Base-by-base conservation (phyloP, 192 early-diverging fungal genomes). In the Dimargaris cristalligena region DNA sequence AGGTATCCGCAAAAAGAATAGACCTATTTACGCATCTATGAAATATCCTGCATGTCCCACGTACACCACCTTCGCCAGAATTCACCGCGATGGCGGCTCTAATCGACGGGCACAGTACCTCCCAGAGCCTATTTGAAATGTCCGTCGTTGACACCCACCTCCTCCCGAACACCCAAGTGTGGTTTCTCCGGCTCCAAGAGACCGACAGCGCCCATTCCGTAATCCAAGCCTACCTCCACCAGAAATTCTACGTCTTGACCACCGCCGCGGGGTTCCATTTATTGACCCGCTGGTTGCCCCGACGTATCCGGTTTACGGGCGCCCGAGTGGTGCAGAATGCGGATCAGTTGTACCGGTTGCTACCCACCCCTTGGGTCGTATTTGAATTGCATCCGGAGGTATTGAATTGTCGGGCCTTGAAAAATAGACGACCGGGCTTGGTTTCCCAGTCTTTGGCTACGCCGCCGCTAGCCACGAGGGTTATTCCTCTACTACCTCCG, bases 141-240 rank as follows among this genome's bases (percentile, higher is more conserved):
- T 14, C 30, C 2, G 35, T 57, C 13, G n/a, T 25, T 4, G n/a
- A n/a, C 20, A n/a, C 35, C 6, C 4, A 34, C 23, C n/a, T 25
- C 34, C 35, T 57, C 6, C 33, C 30, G 34, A 16, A 57, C 33
- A 57, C 55, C 3, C 33, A 35, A 26, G 28, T 57, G n/a, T 57
- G 55, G 55, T n/a, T 57, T 13, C 55, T 57, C 0, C 18, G 10
- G 13, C 26, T 57, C 18, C 55, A 57, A 25, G 52, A 29, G 18
- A 23, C 55, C 55, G 28, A 34, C 38, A 10, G 8, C 0, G 35
- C 34, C 20, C 13, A 3, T 34, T 23, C 33, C 34, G 25, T 30
- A 0, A 18, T 57, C 22, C 34, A 57, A 35, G 32, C 33, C 55
- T 57, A 57, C 55, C 32, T 57, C 3, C 55, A 57, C 55, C 55